These are phyloP conservation scores for Dentipellis sp. DNA, from an alignment of 768 basidiomycete genomes.

Conservation along the genomic window DNA sequence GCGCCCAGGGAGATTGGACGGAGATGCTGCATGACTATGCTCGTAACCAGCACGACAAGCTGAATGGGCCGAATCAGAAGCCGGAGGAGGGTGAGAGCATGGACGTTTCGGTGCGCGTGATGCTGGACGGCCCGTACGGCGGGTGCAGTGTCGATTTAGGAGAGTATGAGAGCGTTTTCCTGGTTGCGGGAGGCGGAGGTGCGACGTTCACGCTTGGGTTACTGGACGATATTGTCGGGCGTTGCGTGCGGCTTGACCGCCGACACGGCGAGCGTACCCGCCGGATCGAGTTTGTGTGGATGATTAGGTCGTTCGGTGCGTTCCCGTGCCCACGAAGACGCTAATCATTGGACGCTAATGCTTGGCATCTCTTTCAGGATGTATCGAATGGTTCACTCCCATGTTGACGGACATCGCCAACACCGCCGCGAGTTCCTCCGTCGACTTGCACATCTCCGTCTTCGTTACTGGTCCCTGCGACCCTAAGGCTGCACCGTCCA, in stretches of 20 bases:
- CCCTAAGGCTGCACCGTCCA: conserved; percentile 52
- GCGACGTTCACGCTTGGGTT: conserved; percentile 75
- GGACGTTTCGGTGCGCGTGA: conserved; percentile 45
- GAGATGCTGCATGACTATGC: conserved; percentile 51
- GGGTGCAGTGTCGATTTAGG: conserved; percentile 67
- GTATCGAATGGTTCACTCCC: conserved; percentile 40
- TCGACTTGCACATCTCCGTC: conserved; percentile 62
- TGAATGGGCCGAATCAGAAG: conserved; percentile 22
- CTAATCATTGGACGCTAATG: conserved; percentile 1
- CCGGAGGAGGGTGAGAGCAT: conserved; percentile 21
- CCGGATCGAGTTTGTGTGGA: conserved; percentile 77
- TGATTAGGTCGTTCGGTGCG: conserved; percentile 59
- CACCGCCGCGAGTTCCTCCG: conserved; percentile 29
- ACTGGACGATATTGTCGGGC: conserved; percentile 73
- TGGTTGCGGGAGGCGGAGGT: conserved; percentile 80
- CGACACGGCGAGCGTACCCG: conserved; percentile 44
- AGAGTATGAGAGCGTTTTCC: conserved; percentile 57
- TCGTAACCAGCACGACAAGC: conserved; percentile 22
- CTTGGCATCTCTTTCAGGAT: conserved; percentile 21
- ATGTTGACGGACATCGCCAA: conserved; percentile 38
- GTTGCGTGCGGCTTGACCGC: conserved; percentile 40
- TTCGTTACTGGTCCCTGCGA: conserved; percentile 74
- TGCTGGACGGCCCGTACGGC: conserved; percentile 86
- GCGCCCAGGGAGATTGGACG: conserved; percentile 69
- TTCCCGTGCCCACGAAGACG: no score